Evolutionary conservation across 352 stramenopile species (phyloP).

Genomic region (Phytophthora macrochlamydospora): DNA sequence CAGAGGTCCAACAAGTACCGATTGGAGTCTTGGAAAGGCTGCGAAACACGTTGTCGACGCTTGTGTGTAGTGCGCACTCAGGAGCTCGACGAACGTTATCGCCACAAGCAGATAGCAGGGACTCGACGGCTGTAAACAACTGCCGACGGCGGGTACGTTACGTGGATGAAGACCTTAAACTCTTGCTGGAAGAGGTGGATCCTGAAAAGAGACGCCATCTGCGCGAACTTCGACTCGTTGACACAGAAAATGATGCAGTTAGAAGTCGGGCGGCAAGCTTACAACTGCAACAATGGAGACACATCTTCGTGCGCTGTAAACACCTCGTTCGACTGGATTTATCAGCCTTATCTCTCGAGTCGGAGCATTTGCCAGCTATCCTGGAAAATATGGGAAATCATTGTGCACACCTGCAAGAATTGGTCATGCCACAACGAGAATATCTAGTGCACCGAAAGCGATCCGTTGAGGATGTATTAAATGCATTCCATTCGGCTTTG

Average conservation of each 20-base stretch:
- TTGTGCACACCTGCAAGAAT: constrained; percentile 13
- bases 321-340: constrained; percentile 16
- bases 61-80: constrained; percentile 5
- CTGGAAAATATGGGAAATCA: constrained; percentile 9
- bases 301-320: constrained; percentile 9
- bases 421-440: constrained; percentile 24
- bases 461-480: constrained; percentile 8
- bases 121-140: constrained; percentile 2
- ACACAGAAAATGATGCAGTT: neutral
- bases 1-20: neutral
- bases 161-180: constrained; percentile 14
- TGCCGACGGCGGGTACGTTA: neutral
- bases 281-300: constrained; percentile 2
- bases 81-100: neutral
- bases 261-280: neutral
- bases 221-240: constrained; percentile 17
- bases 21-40: neutral
- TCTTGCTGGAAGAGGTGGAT: constrained; percentile 4
- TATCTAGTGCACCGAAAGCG: constrained; percentile 12
- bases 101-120: constrained; percentile 1
- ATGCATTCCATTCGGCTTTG: constrained; percentile 15
- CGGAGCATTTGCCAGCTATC: constrained; percentile 14
- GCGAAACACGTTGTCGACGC: constrained; percentile 1
- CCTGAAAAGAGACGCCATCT: neutral
- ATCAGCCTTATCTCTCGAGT: constrained; percentile 14